These are phyloP conservation scores for Neocucurbitaria cava DNA, from an alignment of 2,329 filamentous ascomycete species.

Conservation along the genomic window DNA sequence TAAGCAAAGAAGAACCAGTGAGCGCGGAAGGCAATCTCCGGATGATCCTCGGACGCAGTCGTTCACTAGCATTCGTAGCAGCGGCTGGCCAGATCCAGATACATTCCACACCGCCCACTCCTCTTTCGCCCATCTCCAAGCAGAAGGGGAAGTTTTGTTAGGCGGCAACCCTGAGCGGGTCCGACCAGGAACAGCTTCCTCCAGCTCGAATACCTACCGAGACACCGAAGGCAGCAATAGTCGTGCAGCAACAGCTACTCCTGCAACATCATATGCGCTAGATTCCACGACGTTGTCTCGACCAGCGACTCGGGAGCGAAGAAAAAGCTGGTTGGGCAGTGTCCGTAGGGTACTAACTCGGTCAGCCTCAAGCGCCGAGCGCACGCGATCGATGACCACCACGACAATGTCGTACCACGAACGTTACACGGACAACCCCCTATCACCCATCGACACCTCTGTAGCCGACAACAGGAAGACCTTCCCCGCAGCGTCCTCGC, in stretches of 20 bases:
- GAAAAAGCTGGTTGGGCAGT: slow-evolving; percentile 48
- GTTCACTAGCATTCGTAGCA: slow-evolving; percentile 47
- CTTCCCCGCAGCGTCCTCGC: slow-evolving; percentile 22
- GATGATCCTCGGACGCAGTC: slow-evolving; percentile 36
- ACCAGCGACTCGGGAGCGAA: slow-evolving; percentile 27
- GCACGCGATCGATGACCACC: slow-evolving; percentile 36
- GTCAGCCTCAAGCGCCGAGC: slow-evolving; percentile 34
- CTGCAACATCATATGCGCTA: slow-evolving; percentile 33
- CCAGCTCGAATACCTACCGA: slow-evolving; percentile 28
- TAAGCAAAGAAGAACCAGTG: slow-evolving; percentile 17
- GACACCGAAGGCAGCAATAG: slow-evolving; percentile 34
- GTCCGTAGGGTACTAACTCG: slow-evolving; percentile 45
- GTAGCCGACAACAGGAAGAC: slow-evolving; percentile 21
- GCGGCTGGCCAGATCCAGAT: slow-evolving; percentile 52
- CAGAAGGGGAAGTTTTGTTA: slow-evolving; percentile 61
- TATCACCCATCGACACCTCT: slow-evolving; percentile 13
- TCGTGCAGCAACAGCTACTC: slow-evolving; percentile 32
- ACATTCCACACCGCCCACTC: slow-evolving; percentile 60
- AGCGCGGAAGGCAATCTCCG: slow-evolving; percentile 26
- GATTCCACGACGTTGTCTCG: slow-evolving; percentile 20
- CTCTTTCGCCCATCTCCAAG: slow-evolving; percentile 57
- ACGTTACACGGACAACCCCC: slow-evolving; percentile 38
- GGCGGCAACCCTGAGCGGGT: slow-evolving; percentile 49
- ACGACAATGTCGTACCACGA: slow-evolving; percentile 33
- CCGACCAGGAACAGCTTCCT: slow-evolving; percentile 42